phyloP scores from a whole-genome alignment of 2,329 filamentous ascomycete genomes.

The Colletotrichum cordylinicola region DNA sequence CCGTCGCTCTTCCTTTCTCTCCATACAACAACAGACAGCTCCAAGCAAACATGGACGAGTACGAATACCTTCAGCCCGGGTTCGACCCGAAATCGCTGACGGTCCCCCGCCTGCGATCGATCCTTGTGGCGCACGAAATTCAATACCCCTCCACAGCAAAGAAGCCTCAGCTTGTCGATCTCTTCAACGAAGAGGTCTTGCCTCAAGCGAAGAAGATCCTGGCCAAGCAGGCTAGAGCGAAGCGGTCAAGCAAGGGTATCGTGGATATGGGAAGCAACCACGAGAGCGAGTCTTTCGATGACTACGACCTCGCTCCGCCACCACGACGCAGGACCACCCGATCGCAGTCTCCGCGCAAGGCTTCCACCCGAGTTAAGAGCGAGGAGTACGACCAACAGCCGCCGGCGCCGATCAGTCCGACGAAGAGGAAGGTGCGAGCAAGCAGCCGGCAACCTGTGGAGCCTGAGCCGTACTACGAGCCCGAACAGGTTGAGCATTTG shows the following conservation, averaged over 20 bases:
- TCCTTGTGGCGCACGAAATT: slow-evolving; percentile 88
- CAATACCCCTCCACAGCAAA: slow-evolving; percentile 88
- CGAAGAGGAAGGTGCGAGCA: slow-evolving; percentile 61
- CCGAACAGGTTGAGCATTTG: slow-evolving; percentile 12
- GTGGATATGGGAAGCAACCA: slow-evolving; percentile 70
- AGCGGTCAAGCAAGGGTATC: slow-evolving; percentile 88
- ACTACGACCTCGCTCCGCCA: slow-evolving; percentile 60
- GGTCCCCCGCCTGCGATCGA: slow-evolving; percentile 86
- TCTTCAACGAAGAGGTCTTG: slow-evolving; percentile 81
- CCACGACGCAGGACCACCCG: slow-evolving; percentile 55
- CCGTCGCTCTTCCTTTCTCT: neutral
- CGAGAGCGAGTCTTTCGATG: slow-evolving; percentile 66
- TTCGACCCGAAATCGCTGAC: slow-evolving; percentile 88
- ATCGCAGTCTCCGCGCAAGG: slow-evolving; percentile 61
- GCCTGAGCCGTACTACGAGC: slow-evolving; percentile 54
- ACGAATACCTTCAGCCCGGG: slow-evolving; percentile 84
- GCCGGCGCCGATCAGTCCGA: slow-evolving; percentile 44
- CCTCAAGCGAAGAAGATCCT: slow-evolving; percentile 82
- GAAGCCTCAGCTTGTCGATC: slow-evolving; percentile 84
- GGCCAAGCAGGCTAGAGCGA: slow-evolving; percentile 76
- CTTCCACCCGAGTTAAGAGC: slow-evolving; percentile 56
- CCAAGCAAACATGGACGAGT: slow-evolving; percentile 59
- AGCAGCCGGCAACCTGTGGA: slow-evolving; percentile 60
- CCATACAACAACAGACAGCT: neutral
- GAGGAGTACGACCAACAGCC: slow-evolving; percentile 52